Percentiles rank a stretch among this genome's conserved stretches.
These are phyloP conservation scores for Saccharomycopsis sp. DNA, from an alignment of 805 yeast genomes.

Conservation along the genomic window DNA sequence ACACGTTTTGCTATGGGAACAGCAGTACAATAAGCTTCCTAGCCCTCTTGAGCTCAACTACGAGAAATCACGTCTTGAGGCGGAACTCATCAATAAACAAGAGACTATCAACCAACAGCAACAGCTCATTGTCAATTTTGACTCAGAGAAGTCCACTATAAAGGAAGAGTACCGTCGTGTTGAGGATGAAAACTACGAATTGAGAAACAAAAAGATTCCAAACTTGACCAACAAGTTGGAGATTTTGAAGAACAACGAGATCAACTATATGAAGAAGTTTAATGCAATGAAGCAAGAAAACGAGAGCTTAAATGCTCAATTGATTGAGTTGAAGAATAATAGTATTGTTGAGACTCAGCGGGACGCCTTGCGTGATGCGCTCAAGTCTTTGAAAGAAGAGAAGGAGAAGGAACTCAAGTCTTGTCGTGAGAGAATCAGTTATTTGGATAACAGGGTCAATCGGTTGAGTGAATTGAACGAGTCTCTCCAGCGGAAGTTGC, in stretches of 20 bases:
- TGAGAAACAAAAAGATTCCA: constrained; percentile 40
- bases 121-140: constrained; percentile 38
- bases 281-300: constrained; percentile 29
- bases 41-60: constrained; percentile 49
- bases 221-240: constrained; percentile 37
- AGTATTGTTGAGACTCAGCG: constrained; percentile 26
- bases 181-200: constrained; percentile 34
- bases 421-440: constrained; percentile 25
- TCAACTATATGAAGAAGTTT: constrained; percentile 18
- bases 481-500: background rate
- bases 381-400: constrained; percentile 26
- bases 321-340: constrained; percentile 20
- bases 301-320: constrained; percentile 31
- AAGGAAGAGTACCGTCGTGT: constrained; percentile 35
- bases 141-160: constrained; percentile 32
- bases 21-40: constrained; percentile 30
- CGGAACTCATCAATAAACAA: constrained; percentile 41
- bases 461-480: constrained; percentile 21
- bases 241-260: constrained; percentile 26
- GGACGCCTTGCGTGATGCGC: constrained; percentile 28
- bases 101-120: constrained; percentile 41
- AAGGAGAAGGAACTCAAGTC: constrained; percentile 25
- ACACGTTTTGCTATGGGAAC: constrained; percentile 49
- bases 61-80: constrained; percentile 47
- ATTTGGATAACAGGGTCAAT: constrained; percentile 23